phyloP scores from a whole-genome alignment of 208 protist genomes.

The Leishmania braziliensis region DNA sequence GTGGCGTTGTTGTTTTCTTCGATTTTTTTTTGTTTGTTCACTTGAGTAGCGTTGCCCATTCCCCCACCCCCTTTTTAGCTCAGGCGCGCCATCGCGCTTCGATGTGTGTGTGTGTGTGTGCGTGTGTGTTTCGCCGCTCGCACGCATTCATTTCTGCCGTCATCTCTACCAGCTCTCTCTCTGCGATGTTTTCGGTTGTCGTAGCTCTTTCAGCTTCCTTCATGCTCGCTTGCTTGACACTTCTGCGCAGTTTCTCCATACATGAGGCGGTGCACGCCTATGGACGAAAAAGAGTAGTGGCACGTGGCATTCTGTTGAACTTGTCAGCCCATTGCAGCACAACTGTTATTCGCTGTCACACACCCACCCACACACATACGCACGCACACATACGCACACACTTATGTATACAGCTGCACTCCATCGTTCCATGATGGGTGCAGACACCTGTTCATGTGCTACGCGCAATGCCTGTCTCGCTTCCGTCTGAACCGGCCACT shows the following conservation, averaged over 20 bases:
- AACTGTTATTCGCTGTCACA: neutral
- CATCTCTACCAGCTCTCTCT: neutral
- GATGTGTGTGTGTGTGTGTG: too few relatives aligned
- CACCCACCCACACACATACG: neutral
- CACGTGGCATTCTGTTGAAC: neutral
- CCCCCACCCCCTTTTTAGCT: neutral
- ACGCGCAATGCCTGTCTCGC: neutral
- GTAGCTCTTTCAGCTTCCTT: neutral
- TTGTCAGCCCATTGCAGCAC: neutral
- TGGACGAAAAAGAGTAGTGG: neutral
- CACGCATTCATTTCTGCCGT: neutral
- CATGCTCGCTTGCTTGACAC: neutral
- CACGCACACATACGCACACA: too few relatives aligned
- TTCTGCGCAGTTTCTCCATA: neutral
- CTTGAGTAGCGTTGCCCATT: neutral
- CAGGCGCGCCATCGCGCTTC: neutral
- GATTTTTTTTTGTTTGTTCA: neutral
- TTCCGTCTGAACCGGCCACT: neutral
- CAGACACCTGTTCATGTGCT: neutral
- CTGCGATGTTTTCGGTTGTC: neutral
- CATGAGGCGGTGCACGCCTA: neutral
- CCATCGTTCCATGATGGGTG: neutral
- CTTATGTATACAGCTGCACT: neutral
- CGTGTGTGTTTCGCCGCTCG: neutral
- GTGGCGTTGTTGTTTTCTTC: neutral